These are phyloP conservation scores for Russula lepida DNA, from an alignment of 768 basidiomycete genomes.

Conservation along the genomic window DNA sequence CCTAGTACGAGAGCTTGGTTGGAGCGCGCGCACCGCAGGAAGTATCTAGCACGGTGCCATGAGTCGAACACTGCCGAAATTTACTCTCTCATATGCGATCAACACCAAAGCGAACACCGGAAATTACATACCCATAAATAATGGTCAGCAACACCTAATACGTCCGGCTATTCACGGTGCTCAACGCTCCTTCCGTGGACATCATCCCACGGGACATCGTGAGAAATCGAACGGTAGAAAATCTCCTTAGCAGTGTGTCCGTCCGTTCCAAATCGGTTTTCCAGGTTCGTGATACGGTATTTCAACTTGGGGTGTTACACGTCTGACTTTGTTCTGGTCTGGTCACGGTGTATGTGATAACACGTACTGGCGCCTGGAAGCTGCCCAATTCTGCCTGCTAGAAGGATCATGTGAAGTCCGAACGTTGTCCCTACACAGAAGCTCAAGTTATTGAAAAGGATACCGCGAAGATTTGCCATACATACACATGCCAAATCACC, in stretches of 20 bases:
- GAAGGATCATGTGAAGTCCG: constrained; percentile 1
- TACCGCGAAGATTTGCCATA: neutral
- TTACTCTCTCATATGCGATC: too few relatives aligned
- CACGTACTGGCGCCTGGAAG: neutral
- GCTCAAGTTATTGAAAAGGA: neutral
- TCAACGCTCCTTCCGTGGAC: too few relatives aligned
- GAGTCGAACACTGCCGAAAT: neutral
- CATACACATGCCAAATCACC: neutral
- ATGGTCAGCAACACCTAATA: neutral
- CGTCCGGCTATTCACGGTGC: neutral
- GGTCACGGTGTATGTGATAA: neutral
- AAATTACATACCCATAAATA: neutral
- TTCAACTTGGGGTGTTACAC: neutral
- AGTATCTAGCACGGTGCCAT: neutral
- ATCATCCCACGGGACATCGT: neutral
- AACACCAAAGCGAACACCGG: neutral
- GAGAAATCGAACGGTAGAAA: too few relatives aligned
- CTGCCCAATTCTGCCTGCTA: neutral
- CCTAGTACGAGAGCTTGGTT: neutral
- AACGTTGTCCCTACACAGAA: neutral
- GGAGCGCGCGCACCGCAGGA: neutral
- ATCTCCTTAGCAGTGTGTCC: neutral
- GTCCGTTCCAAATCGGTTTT: neutral
- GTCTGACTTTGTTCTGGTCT: neutral
- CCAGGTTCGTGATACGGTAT: neutral